phyloP scores from a whole-genome alignment of 164 flowering plant genomes.

The Macadamia integrifolia region DNA sequence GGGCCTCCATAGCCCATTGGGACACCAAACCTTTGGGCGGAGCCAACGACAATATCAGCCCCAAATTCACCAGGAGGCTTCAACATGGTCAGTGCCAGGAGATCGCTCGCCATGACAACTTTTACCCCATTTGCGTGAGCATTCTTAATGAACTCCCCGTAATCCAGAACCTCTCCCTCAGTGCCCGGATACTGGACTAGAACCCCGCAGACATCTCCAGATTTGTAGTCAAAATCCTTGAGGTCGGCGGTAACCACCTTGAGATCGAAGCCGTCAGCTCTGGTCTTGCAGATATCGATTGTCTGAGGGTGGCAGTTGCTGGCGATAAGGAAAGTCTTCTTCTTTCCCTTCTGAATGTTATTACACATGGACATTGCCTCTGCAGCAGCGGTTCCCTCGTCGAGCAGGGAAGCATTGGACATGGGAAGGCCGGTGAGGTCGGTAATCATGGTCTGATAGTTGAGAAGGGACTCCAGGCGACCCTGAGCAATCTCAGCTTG shows the following conservation, averaged over 20 bases:
- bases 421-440: slow-evolving; percentile 97
- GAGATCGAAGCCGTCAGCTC: slow-evolving; percentile 83
- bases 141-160: slow-evolving; percentile 74
- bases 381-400: slow-evolving; percentile 97
- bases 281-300: slow-evolving; percentile 80
- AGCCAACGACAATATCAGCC: slow-evolving; percentile 87
- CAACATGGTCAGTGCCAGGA: slow-evolving; percentile 83
- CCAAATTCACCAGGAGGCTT: slow-evolving; percentile 97
- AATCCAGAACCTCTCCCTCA: slow-evolving; percentile 86
- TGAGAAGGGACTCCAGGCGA: slow-evolving; percentile 79
- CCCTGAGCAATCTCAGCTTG: slow-evolving; percentile 99
- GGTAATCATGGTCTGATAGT: slow-evolving; percentile 80
- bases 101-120: slow-evolving; percentile 95
- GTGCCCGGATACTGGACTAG: slow-evolving; percentile 98
- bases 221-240: slow-evolving; percentile 66
- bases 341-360: slow-evolving; percentile 71
- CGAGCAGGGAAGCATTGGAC: slow-evolving; percentile 95
- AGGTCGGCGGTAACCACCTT: slow-evolving; percentile 65
- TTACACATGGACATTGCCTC: slow-evolving; percentile 99
- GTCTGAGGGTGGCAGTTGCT: slow-evolving; percentile 90
- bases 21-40: slow-evolving; percentile 96
- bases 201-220: slow-evolving; percentile 95
- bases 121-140: slow-evolving; percentile 94
- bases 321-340: slow-evolving; percentile 86
- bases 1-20: slow-evolving; percentile 99